phyloP scores from a whole-genome alignment of 148 eudicot genomes.

The Limonium bicolor region DNA sequence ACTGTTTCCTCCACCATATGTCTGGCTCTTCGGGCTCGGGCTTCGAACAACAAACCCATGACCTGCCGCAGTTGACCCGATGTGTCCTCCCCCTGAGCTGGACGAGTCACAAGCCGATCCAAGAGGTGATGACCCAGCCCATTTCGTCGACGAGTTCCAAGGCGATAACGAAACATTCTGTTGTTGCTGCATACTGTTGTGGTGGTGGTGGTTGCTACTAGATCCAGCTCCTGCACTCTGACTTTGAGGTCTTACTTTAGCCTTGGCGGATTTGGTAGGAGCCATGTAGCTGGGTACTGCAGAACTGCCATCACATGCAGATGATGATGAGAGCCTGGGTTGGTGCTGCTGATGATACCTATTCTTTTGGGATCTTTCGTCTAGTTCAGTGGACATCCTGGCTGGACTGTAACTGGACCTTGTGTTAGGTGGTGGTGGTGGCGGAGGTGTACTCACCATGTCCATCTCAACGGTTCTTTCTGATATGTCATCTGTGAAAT shows the following conservation, averaged over 20 bases:
- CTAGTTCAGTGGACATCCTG: too few species aligned
- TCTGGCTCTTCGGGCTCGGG: too few species aligned
- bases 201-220: background rate
- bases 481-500: conserved; percentile 2
- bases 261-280: conserved; percentile 4
- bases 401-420: too few species aligned
- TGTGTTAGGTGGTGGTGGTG: too few species aligned
- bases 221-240: too few species aligned
- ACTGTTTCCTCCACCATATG: too few species aligned
- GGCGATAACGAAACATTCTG: background rate
- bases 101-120: background rate
- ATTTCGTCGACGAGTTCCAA: background rate
- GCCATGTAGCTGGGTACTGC: conserved; percentile 5
- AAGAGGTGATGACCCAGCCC: background rate
- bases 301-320: background rate
- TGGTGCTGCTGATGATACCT: background rate
- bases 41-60: too few species aligned
- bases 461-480: conserved; percentile 5
- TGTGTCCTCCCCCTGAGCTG: conserved; percentile 1
- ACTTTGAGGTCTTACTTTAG: background rate
- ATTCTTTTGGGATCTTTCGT: too few species aligned
- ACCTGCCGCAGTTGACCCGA: too few species aligned
- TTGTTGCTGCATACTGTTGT: too few species aligned
- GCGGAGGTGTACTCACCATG: background rate
- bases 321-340: background rate